Evolutionary conservation across 768 basidiomycete genomes (phyloP).

Genomic region (Rhodotorula diobovata): DNA sequence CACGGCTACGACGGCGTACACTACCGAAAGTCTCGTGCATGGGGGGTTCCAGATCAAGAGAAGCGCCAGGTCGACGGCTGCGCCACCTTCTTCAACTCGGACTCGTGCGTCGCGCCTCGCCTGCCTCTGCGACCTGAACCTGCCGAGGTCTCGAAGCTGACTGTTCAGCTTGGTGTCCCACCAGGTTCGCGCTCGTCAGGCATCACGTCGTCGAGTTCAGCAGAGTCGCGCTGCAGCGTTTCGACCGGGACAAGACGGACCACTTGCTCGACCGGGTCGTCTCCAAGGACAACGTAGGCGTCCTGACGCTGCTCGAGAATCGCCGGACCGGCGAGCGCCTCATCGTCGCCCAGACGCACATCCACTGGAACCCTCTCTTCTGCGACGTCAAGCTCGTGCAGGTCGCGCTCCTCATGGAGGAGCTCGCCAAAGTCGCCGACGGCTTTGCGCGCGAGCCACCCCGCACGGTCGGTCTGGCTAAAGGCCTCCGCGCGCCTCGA

Average conservation of each 20-base stretch:
- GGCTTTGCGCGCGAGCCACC: constrained; percentile 80
- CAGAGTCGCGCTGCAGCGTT: constrained; percentile 81
- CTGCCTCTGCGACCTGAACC: neutral
- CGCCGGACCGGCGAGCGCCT: constrained; percentile 77
- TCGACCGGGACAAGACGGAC: constrained; percentile 92
- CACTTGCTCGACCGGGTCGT: constrained; percentile 99
- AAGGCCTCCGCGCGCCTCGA: constrained; percentile 53
- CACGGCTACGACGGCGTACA: constrained; percentile 86
- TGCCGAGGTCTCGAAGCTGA: neutral
- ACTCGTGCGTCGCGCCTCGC: constrained; percentile 61
- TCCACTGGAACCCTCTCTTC: constrained; percentile 87
- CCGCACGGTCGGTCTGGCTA: constrained; percentile 45
- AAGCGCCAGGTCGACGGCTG: constrained; percentile 88
- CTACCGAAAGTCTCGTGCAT: constrained; percentile 85
- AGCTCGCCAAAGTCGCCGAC: constrained; percentile 80
- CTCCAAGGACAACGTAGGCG: constrained; percentile 87
- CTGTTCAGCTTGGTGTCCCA: neutral
- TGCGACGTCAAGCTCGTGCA: constrained; percentile 97
- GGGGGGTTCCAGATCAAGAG: constrained; percentile 85
- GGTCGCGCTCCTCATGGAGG: constrained; percentile 83
- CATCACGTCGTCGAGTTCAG: constrained; percentile 90
- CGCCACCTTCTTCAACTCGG: constrained; percentile 92
- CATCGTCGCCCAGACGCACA: constrained; percentile 83
- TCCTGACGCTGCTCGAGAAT: constrained; percentile 80
- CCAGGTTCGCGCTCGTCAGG: constrained; percentile 86